Base-by-base conservation (phyloP, 805 yeast species). In the Saccharomycopsis oosterbeekiorum region DNA sequence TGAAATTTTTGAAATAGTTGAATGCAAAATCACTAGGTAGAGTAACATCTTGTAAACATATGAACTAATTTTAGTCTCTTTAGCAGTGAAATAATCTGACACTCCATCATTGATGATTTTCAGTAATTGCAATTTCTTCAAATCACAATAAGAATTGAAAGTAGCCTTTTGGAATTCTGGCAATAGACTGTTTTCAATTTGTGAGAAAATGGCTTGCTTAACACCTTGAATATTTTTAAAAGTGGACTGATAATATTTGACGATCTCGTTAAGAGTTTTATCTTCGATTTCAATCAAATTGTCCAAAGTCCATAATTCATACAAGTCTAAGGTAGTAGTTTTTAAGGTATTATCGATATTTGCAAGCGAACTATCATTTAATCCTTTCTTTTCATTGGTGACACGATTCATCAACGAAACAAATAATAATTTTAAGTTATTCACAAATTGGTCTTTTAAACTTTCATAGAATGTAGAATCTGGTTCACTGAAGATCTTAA, bases 111-210 rank as follows among this genome's bases (percentile, higher is more conserved):
- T 70, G n/a, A 76, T 70, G 37, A 76, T 77, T 56, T 70, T 75
- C 2, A 74, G 73, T 50, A 80, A 61, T 59, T 71, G 65, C 14
- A 74, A 66, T 65, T 82, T 76, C 69, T 83, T 79, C 57, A 78
- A 79, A 5, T 78, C 75, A 57, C 83, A 72, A 65, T 79, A 85
- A 21, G 79, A 78, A 14, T 78, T 80, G 65, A 84, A 84, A 4
- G 86, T 74, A 0, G 80, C 78, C 12, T 74, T 69, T 64, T 84
- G 87, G 70, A 81, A 74, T 59, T 77, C 76, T 19, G 65, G 63
- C 11, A 64, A 47, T 59, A 84, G 66, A 2, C 78, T 71, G 8
- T 73, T 69, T n/a, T 78, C 77, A 34, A 80, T 66, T 15, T 78
- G 59, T 4, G 43, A 21, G 14, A 53, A 36, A 17, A 19, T 55